Percentiles rank a stretch among this genome's conserved stretches.
These are phyloP conservation scores for Begonia peltatifolia DNA, from an alignment of 306 rosid genomes.

Conservation along the genomic window DNA sequence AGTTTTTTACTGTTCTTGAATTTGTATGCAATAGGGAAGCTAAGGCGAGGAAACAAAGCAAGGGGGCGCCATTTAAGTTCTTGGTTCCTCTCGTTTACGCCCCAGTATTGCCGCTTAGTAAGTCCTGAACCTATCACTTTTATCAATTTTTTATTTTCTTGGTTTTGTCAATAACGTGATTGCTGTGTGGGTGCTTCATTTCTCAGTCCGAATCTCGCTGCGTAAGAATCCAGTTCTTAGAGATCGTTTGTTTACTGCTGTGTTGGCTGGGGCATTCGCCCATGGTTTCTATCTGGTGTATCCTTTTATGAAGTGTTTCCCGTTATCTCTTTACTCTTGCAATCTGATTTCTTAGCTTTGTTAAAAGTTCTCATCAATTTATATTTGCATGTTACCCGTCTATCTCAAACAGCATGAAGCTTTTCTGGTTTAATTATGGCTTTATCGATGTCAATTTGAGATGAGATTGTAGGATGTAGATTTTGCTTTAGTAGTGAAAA, in stretches of 20 bases:
- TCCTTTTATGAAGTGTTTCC: slow-evolving; percentile 31
- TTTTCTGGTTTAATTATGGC: not conserved
- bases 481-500: not conserved
- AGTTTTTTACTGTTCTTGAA: not conserved
- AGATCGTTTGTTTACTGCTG: slow-evolving; percentile 78
- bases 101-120: slow-evolving; percentile 87
- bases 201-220: slow-evolving; percentile 64
- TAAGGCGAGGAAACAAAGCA: slow-evolving; percentile 35
- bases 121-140: slow-evolving; percentile 1
- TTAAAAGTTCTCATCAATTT: no score
- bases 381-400: not conserved
- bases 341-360: not conserved
- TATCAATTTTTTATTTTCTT: not conserved
- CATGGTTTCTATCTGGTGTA: slow-evolving; percentile 90
- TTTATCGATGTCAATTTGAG: not conserved
- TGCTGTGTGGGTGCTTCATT: slow-evolving; percentile 8
- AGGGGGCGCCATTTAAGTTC: slow-evolving; percentile 61
- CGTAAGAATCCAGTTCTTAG: slow-evolving; percentile 72
- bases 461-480: not conserved
- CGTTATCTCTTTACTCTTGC: not conserved
- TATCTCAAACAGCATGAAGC: not conserved
- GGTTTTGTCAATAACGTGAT: not conserved
- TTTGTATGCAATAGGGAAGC: slow-evolving; percentile 27
- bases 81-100: slow-evolving; percentile 82
- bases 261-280: slow-evolving; percentile 66